Evolutionary conservation across 2,329 filamentous ascomycete species (phyloP).

Genomic region (Alternaria tenuissima): DNA sequence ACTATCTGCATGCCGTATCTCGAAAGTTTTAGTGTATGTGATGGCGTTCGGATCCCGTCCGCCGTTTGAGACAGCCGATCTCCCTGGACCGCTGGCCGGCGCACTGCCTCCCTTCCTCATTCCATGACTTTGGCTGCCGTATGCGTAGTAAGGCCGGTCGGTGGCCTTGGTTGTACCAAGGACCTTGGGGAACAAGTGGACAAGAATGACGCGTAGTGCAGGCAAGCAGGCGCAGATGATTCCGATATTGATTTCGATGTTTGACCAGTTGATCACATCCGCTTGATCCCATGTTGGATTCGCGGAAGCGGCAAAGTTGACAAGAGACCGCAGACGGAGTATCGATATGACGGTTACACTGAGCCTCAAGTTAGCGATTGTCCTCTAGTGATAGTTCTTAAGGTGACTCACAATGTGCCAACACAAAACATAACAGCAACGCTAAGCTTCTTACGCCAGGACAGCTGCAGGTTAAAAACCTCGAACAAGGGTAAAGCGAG

Average conservation of each 20-base stretch:
- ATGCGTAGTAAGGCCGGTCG: constrained; percentile 22
- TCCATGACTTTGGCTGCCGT: constrained; percentile 28
- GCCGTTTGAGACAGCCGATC: constrained; percentile 3
- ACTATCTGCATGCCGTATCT: constrained; percentile 19
- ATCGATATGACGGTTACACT: constrained; percentile 55
- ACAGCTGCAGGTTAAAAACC: constrained; percentile 42
- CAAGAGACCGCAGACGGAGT: constrained; percentile 55
- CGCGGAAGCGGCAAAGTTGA: constrained; percentile 52
- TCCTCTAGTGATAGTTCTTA: too few relatives aligned
- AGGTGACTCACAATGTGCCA: constrained; percentile 42
- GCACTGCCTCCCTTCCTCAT: constrained; percentile 32
- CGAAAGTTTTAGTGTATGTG: constrained; percentile 27
- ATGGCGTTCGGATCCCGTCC: constrained; percentile 13
- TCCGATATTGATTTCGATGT: constrained; percentile 54
- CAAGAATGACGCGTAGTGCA: constrained; percentile 50
- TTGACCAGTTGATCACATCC: constrained; percentile 53
- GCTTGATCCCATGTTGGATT: constrained; percentile 55
- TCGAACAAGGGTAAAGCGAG: constrained; percentile 47
- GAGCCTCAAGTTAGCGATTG: not conserved
- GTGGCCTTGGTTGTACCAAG: constrained; percentile 45
- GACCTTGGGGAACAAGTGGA: constrained; percentile 48
- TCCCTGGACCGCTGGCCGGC: constrained; percentile 7
- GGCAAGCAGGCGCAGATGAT: constrained; percentile 59
- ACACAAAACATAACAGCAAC: constrained; percentile 51
- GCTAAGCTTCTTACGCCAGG: constrained; percentile 48